Percentiles rank a stretch among this genome's conserved stretches.
Conservation (phyloP, 805 yeast genomes). For the Komagataella pastoris region DNA sequence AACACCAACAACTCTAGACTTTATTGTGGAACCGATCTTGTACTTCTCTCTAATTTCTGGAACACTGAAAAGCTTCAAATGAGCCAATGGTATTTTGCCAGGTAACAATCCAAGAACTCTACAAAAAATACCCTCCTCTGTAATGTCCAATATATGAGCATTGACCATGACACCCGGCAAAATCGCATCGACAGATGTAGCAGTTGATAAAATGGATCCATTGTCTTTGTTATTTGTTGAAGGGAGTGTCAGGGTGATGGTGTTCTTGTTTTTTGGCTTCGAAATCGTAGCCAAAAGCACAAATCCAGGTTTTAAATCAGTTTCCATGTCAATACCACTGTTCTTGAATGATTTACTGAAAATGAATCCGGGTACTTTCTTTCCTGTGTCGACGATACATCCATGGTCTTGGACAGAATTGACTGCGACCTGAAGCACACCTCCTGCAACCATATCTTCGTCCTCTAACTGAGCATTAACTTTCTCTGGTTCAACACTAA, state of each 20-base stretch:
- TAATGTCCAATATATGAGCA: slow-evolving; percentile 49
- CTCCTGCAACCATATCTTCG: slow-evolving; percentile 54
- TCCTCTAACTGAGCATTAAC: slow-evolving; percentile 49
- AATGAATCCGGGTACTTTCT: slow-evolving; percentile 52
- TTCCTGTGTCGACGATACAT: slow-evolving; percentile 60
- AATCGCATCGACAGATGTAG: slow-evolving; percentile 66
- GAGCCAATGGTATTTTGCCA: slow-evolving; percentile 59
- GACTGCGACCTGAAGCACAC: slow-evolving; percentile 64
- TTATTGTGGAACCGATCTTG: slow-evolving; percentile 53
- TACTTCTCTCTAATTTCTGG: slow-evolving; percentile 44
- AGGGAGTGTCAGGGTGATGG: slow-evolving; percentile 41
- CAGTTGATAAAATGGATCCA: slow-evolving; percentile 33
- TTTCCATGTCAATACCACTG: slow-evolving; percentile 21
- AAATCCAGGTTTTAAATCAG: slow-evolving; percentile 38
- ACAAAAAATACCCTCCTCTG: slow-evolving; percentile 51
- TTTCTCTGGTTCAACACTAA: slow-evolving; percentile 60
- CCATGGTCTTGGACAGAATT: slow-evolving; percentile 90
- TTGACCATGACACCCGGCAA: slow-evolving; percentile 79
- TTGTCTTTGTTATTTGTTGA: slow-evolving; percentile 31
- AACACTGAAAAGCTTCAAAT: slow-evolving; percentile 31
- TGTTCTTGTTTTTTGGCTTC: slow-evolving; percentile 35
- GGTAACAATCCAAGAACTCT: slow-evolving; percentile 65
- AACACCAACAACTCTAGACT: slow-evolving; percentile 59
- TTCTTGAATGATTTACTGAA: slow-evolving; percentile 49
- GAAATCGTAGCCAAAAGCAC: slow-evolving; percentile 52